These are phyloP conservation scores for bread wheat (Triticum aestivum) DNA, from an alignment of 176 grass and related monocot genomes.

Conservation along the genomic window DNA sequence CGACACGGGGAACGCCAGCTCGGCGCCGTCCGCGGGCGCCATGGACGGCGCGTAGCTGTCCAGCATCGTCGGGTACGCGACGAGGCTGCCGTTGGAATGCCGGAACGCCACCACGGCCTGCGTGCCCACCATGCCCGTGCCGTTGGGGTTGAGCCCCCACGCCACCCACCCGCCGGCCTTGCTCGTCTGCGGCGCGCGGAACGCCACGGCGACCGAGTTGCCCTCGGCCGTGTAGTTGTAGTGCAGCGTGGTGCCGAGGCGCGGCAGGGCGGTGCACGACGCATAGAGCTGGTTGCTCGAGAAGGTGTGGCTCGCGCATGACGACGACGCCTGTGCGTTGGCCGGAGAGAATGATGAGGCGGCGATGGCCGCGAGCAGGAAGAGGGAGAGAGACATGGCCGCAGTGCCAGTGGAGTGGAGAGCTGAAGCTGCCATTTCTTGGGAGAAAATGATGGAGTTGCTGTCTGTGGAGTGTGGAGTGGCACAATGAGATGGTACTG, in stretches of 20 bases:
- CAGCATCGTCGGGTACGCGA: constrained; percentile 68
- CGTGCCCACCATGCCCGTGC: constrained; percentile 68
- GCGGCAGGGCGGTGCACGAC: constrained; percentile 63
- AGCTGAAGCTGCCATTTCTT: constrained; percentile 33
- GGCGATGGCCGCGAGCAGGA: background rate
- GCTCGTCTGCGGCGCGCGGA: constrained; percentile 56
- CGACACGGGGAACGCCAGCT: constrained; percentile 48
- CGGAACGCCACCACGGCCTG: constrained; percentile 70
- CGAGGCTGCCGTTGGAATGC: constrained; percentile 64
- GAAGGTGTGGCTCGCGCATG: constrained; percentile 72
- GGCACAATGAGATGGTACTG: background rate
- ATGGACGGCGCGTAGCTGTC: constrained; percentile 81
- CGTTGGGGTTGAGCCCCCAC: constrained; percentile 77
- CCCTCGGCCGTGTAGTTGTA: constrained; percentile 54
- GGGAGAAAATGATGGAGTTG: background rate
- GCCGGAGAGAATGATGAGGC: background rate
- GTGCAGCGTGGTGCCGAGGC: constrained; percentile 74
- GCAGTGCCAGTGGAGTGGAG: background rate
- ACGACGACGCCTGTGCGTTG: background rate
- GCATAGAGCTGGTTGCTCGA: constrained; percentile 52
- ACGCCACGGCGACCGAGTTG: constrained; percentile 55
- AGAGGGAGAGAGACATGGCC: constrained; percentile 8
- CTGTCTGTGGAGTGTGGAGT: background rate
- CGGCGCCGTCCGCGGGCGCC: constrained; percentile 27
- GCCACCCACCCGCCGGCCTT: constrained; percentile 60